Evolutionary conservation across 257 asterid genomes (phyloP).

Genomic region (Solanum raphanifolium): DNA sequence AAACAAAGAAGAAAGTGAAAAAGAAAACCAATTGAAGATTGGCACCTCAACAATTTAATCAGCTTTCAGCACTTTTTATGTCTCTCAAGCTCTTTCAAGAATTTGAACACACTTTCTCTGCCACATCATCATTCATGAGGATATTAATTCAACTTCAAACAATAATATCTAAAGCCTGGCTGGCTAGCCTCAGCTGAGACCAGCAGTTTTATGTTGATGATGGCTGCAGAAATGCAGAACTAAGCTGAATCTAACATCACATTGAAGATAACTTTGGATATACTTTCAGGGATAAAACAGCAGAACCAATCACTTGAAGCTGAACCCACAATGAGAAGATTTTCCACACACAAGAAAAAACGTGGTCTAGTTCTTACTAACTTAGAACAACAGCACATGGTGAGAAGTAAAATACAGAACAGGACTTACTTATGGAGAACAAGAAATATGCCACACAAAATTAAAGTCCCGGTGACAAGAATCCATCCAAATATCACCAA

Average conservation of each 20-base stretch:
- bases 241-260: background rate
- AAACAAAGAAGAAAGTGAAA: background rate
- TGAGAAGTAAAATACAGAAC: background rate
- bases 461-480: slow-evolving; percentile 76
- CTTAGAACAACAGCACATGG: background rate
- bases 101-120: background rate
- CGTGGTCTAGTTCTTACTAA: background rate
- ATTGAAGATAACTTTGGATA: background rate
- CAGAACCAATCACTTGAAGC: background rate
- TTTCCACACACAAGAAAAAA: background rate
- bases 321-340: background rate
- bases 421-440: slow-evolving; percentile 73
- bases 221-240: background rate
- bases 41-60: background rate
- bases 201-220: background rate
- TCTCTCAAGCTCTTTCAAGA: background rate
- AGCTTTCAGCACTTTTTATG: background rate
- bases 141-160: background rate
- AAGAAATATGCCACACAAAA: slow-evolving; percentile 78
- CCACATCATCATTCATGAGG: background rate
- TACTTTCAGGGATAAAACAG: background rate
- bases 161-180: background rate
- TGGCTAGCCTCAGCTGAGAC: background rate
- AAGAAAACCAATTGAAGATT: background rate
- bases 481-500: slow-evolving; percentile 82